phyloP scores from a whole-genome alignment of 116 monocot species.

The Cymodocea nodosa region DNA sequence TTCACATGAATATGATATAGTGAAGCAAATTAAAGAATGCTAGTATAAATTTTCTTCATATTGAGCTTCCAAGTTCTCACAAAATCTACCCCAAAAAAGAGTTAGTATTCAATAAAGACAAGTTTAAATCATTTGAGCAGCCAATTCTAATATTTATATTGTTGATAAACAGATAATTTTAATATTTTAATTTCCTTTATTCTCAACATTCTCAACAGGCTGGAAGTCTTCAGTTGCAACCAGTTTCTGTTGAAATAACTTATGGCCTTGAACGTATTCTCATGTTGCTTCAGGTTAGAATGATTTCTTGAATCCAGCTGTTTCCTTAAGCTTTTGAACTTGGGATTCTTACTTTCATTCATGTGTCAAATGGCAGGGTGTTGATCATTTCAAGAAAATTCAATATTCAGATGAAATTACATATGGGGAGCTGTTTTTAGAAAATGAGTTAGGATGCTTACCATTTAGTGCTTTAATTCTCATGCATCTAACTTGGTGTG shows the following conservation, averaged over 20 bases:
- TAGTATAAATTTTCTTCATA: too few species aligned
- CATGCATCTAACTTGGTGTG: neutral
- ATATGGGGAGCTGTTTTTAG: constrained; percentile 91
- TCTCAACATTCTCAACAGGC: constrained; percentile 26
- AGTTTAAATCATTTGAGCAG: too few species aligned
- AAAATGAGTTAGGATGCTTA: constrained; percentile 62
- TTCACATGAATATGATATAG: neutral
- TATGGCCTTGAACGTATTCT: constrained; percentile 95
- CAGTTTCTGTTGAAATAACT: constrained; percentile 93
- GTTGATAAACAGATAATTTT: neutral
- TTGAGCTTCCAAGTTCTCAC: too few species aligned
- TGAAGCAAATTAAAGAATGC: neutral
- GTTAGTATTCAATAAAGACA: too few species aligned
- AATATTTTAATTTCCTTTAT: neutral
- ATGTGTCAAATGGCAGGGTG: constrained; percentile 40
- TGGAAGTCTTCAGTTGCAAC: constrained; percentile 81
- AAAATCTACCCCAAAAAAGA: too few species aligned
- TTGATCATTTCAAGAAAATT: constrained; percentile 98
- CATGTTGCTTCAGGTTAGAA: constrained; percentile 86
- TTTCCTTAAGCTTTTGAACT: neutral
- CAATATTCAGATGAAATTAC: constrained; percentile 85
- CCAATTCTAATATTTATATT: neutral
- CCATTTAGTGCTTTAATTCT: neutral
- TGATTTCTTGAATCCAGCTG: neutral
- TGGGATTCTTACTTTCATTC: neutral